Evolutionary conservation across 192 early-diverging fungal genomes (phyloP).

Genomic region (Dissophora ornata): DNA sequence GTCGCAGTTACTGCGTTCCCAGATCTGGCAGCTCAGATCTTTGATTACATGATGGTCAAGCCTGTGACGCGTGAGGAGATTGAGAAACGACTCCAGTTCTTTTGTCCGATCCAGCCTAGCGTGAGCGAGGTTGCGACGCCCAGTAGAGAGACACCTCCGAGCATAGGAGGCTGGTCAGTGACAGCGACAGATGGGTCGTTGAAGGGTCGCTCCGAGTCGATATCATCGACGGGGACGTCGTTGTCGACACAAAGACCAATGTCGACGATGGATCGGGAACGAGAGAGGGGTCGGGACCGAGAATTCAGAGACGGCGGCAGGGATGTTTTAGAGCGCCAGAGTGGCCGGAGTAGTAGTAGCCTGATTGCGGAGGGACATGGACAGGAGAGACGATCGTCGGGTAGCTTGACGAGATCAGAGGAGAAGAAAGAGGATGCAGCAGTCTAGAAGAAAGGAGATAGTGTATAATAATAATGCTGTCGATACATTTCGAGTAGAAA

Average conservation of each 20-base stretch:
- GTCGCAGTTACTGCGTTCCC: slow-evolving; percentile 80
- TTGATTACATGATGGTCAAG: slow-evolving; percentile 80
- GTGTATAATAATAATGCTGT: too few relatives aligned
- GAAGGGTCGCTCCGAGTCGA: slow-evolving; percentile 16
- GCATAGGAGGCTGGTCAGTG: background rate
- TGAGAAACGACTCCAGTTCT: slow-evolving; percentile 57
- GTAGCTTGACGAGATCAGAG: background rate
- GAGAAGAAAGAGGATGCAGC: background rate
- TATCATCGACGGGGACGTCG: slow-evolving; percentile 13
- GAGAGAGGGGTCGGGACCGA: background rate
- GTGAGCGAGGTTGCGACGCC: slow-evolving; percentile 39
- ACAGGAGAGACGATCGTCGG: background rate
- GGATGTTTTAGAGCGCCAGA: slow-evolving; percentile 1
- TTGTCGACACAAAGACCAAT: background rate
- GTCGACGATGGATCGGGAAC: background rate
- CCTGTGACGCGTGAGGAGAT: slow-evolving; percentile 78
- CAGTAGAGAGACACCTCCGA: slow-evolving; percentile 20
- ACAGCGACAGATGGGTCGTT: background rate
- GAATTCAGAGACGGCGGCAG: slow-evolving; percentile 8
- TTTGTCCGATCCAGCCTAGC: slow-evolving; percentile 53
- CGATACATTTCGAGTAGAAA: too few relatives aligned
- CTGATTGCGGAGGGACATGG: background rate
- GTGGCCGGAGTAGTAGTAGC: background rate
- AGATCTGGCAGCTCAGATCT: slow-evolving; percentile 57
- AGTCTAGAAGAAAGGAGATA: background rate